These are phyloP conservation scores for Phragmites australis DNA, from an alignment of 176 grass and related monocot genomes.

Conservation along the genomic window DNA sequence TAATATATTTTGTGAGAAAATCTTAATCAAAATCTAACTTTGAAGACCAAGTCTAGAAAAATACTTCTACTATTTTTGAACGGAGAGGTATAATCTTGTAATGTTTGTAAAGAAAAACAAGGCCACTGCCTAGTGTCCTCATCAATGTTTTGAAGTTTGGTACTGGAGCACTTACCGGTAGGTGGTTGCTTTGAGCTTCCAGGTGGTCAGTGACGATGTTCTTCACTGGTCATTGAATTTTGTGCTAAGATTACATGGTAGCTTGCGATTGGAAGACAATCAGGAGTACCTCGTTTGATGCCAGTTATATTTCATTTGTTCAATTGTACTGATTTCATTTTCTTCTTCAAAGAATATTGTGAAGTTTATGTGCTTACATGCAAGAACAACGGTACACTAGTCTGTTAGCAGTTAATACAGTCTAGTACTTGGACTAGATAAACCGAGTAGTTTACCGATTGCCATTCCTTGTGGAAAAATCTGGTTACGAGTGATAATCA, in stretches of 20 bases:
- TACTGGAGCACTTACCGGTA: neutral
- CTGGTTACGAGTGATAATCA: neutral
- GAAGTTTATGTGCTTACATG: neutral
- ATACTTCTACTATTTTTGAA: no score
- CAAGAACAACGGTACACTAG: neutral
- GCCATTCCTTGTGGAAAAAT: neutral
- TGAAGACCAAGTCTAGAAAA: no score
- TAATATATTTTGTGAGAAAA: no score
- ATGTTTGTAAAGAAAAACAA: neutral
- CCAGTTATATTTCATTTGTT: neutral
- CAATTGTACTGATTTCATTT: no score
- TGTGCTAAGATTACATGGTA: neutral
- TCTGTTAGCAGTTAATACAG: neutral
- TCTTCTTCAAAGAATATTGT: neutral
- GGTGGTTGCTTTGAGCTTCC: neutral
- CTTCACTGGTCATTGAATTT: neutral
- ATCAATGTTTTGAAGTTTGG: neutral
- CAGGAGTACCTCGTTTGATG: neutral
- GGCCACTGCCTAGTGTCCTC: neutral
- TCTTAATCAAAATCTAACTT: no score
- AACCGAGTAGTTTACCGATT: no score
- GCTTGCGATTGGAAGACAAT: neutral
- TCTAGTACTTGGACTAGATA: neutral
- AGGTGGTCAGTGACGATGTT: neutral
- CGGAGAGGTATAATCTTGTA: constrained; percentile 8